Base-by-base conservation (phyloP, 257 asterid species). In the Nicotiana benthamiana region DNA sequence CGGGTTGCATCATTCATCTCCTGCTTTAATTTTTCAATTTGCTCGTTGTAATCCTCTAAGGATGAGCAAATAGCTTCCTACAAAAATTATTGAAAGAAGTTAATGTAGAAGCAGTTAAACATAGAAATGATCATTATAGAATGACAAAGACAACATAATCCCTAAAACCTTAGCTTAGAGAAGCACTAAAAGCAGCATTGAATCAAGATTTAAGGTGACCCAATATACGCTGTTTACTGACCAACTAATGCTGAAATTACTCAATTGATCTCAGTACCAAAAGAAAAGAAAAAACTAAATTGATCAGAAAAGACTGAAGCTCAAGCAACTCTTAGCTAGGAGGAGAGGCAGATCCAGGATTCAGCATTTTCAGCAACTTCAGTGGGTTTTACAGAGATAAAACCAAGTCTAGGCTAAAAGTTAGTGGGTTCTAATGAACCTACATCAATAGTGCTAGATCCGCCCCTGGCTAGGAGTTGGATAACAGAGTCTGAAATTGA, bases 1-100 rank as follows among this genome's bases (percentile, higher is more conserved):
- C 86, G 93, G 0, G 98, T 96, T 81, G 99, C 97, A 90, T 94
- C 99, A 85, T 94, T 94, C 98, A 96, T 96, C 93, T 94, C 98
- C 88, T 92, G 92, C 86, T 96, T 96, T 79, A 96, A 91, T 82
- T 92, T 96, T 85, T 96, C 99, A 78, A 96, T 96, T 87, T 94
- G 97, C 81, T 91, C 97, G 75, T 96, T 94, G 88, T 96, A 96
- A 84, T 96, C 97, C 87, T 94, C 99, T 89, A 94, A 87, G 46
- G 99, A 94, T 65, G 97, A 83, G 90, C 98, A 94, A 80, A 94
- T 96, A 77, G 99, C 99, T 83, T 96, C 99, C 99, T 95, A 83
- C 85, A 88, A 82, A 70, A 75, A 53, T 81, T 53, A 64, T 67
- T 78, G 43, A 48, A 46, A 48, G 8, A 48, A 8, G 51, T 3